Conservation (phyloP, 805 yeast genomes). For the Teunomyces tritomae region DNA sequence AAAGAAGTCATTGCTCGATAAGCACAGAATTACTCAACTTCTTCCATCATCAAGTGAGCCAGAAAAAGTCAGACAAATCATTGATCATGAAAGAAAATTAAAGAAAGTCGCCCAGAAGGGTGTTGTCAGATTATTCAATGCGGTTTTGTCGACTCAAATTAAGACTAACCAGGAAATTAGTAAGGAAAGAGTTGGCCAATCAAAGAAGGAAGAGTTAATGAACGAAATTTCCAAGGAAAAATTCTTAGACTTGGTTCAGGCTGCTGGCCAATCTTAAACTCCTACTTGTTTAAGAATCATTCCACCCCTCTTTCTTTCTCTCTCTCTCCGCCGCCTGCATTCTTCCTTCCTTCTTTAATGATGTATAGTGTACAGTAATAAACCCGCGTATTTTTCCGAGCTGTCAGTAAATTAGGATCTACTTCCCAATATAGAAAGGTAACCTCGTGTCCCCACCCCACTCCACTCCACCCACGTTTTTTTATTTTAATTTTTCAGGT, state of each 20-base stretch:
- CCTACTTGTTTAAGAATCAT: no score
- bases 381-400: not conserved
- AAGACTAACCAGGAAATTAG: constrained; percentile 50
- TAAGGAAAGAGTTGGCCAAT: constrained; percentile 43
- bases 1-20: constrained; percentile 63
- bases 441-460: not conserved
- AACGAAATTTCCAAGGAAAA: constrained; percentile 85
- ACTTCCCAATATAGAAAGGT: not conserved
- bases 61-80: constrained; percentile 50
- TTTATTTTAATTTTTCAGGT: not conserved
- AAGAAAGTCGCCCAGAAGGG: constrained; percentile 86
- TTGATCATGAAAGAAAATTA: constrained; percentile 67
- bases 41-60: constrained; percentile 61
- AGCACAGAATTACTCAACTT: constrained; percentile 64
- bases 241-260: constrained; percentile 82
- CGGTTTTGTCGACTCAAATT: constrained; percentile 75
- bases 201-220: constrained; percentile 57
- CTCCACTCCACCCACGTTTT: no score
- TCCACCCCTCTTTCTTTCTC: no score
- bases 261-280: constrained; percentile 52
- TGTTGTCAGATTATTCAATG: constrained; percentile 81
- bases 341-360: no score
- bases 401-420: not conserved
- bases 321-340: not conserved
- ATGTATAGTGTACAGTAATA: not conserved